These are phyloP conservation scores for Calonectria pteridis DNA, from an alignment of 2,329 filamentous ascomycete genomes.

Conservation along the genomic window DNA sequence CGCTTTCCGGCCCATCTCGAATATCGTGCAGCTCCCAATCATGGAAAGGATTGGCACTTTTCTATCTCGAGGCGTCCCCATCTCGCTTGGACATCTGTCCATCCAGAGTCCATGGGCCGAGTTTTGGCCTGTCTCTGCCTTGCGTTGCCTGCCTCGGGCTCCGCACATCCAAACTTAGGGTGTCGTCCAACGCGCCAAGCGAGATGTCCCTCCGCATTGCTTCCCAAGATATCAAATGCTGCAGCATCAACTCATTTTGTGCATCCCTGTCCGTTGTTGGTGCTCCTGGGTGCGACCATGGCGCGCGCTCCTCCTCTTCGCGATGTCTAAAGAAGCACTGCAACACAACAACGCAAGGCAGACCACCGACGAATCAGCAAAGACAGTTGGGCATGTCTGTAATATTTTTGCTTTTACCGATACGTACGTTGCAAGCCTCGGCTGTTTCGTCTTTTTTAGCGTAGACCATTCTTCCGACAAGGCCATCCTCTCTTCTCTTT, in stretches of 20 bases:
- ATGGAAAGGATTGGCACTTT: slow-evolving; percentile 37
- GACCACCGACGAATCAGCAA: slow-evolving; percentile 6
- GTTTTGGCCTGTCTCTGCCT: neutral
- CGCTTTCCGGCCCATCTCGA: slow-evolving; percentile 15
- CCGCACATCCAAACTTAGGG: neutral
- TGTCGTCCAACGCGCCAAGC: slow-evolving; percentile 12
- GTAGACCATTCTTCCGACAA: neutral
- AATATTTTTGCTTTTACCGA: neutral
- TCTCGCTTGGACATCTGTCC: slow-evolving; percentile 20
- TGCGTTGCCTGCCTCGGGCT: neutral
- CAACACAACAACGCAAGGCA: neutral
- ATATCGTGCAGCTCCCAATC: slow-evolving; percentile 33
- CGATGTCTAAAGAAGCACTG: neutral
- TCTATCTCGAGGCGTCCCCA: slow-evolving; percentile 34
- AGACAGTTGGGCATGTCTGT: neutral
- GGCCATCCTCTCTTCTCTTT: neutral
- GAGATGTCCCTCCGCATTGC: neutral
- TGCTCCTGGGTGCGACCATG: neutral
- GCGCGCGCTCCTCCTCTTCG: neutral
- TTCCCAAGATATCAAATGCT: neutral
- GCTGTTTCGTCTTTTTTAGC: slow-evolving; percentile 22
- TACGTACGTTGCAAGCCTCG: slow-evolving; percentile 3
- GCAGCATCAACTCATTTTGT: neutral
- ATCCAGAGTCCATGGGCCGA: neutral
- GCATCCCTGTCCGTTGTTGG: neutral